Evolutionary conservation across 2,329 filamentous ascomycete species (phyloP).

Genomic region (Colletotrichum sp.): DNA sequence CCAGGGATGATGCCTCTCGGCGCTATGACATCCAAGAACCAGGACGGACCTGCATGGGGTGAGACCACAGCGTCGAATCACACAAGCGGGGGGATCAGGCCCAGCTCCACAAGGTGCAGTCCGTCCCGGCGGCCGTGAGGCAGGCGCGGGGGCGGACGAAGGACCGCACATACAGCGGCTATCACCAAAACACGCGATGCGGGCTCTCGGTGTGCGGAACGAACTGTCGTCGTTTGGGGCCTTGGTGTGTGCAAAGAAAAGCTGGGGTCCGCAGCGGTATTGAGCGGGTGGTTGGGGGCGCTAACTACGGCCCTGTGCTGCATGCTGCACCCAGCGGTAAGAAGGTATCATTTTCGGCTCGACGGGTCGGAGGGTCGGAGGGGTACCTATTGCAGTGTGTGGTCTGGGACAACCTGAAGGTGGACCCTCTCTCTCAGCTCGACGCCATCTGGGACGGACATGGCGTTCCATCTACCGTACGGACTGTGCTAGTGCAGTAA

Average conservation of each 20-base stretch:
- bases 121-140: neutral
- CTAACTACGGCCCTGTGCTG: neutral
- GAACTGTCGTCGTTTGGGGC: neutral
- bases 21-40: constrained; percentile 8
- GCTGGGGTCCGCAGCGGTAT: neutral
- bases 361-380: neutral
- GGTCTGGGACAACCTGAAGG: neutral
- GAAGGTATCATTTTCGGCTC: neutral
- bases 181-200: neutral
- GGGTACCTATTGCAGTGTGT: neutral
- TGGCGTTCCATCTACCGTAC: neutral
- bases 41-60: constrained; percentile 12
- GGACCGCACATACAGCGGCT: neutral
- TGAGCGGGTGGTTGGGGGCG: neutral
- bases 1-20: constrained; percentile 9
- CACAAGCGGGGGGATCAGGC: neutral
- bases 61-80: constrained; percentile 7
- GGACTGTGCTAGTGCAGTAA: neutral
- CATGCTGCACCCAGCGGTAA: neutral
- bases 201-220: neutral
- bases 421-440: constrained; percentile 2
- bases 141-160: neutral
- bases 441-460: neutral
- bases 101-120: neutral
- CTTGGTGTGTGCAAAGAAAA: neutral